Conservation (phyloP, 345 rosid species). For the Linum trigynum region DNA sequence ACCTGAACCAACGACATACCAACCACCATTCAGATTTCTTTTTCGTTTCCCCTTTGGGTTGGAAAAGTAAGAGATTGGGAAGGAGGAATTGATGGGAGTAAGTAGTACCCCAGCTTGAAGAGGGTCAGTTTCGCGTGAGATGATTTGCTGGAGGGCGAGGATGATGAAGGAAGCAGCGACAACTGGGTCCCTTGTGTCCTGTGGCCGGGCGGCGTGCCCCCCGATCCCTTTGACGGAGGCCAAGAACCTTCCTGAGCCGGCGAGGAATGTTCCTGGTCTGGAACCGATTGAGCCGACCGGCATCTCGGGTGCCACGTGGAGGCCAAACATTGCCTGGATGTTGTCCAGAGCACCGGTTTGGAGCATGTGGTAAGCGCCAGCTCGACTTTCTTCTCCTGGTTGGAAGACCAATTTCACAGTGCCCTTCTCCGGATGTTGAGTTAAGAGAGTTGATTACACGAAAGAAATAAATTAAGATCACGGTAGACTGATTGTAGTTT, state of each 20-base stretch:
- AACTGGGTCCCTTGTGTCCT: slow-evolving; percentile 33
- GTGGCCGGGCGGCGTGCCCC: slow-evolving; percentile 46
- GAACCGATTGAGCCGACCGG: slow-evolving; percentile 38
- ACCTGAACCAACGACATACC: slow-evolving; percentile 6
- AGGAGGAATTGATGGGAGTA: not conserved
- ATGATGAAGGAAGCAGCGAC: slow-evolving; percentile 37
- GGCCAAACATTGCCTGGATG: slow-evolving; percentile 37
- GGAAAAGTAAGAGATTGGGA: not conserved
- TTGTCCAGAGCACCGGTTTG: slow-evolving; percentile 40
- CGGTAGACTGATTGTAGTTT: not conserved
- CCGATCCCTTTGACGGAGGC: slow-evolving; percentile 35
- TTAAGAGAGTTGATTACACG: not conserved
- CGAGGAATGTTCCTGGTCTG: slow-evolving; percentile 45
- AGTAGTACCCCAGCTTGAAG: slow-evolving; percentile 29
- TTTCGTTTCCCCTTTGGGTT: too few species aligned
- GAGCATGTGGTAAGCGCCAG: slow-evolving; percentile 48
- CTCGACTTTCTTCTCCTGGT: slow-evolving; percentile 50
- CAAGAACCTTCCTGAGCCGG: slow-evolving; percentile 33
- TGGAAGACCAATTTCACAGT: slow-evolving; percentile 54
- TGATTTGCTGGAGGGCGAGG: slow-evolving; percentile 41
- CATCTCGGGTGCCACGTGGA: slow-evolving; percentile 32
- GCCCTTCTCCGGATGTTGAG: slow-evolving; percentile 17
- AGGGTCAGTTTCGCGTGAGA: slow-evolving; percentile 56
- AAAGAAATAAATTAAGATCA: not conserved
- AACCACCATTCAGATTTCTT: too few species aligned